A percentile compares a stretch with the other conserved stretches of the same genome.
Evolutionary conservation across 2,329 filamentous ascomycete genomes (phyloP).

Genomic region (Ophiostoma novo-ulmi): DNA sequence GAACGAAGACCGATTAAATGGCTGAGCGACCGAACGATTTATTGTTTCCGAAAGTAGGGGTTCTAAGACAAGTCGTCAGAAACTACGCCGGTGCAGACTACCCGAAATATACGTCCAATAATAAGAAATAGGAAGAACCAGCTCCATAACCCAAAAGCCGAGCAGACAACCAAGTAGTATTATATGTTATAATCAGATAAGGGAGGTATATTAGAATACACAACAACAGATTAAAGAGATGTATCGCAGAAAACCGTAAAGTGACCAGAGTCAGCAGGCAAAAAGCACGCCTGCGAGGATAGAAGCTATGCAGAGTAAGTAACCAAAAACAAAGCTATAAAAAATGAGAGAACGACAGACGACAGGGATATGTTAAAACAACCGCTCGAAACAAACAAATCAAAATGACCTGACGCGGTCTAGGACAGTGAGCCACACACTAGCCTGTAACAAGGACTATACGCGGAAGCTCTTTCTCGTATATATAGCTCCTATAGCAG

Average conservation of each 20-base stretch:
- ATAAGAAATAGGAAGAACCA: too few species aligned
- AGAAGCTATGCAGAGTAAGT: background rate
- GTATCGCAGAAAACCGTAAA: background rate
- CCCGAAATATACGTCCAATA: too few species aligned
- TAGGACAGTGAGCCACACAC: background rate
- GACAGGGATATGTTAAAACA: constrained; percentile 3
- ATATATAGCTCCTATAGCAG: background rate
- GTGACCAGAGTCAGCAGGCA: background rate
- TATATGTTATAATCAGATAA: background rate
- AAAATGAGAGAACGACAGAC: background rate
- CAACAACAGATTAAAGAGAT: constrained; percentile 7
- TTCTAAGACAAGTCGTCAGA: too few species aligned
- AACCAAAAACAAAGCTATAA: background rate
- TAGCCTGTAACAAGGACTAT: background rate
- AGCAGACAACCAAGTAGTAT: background rate
- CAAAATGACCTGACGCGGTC: background rate
- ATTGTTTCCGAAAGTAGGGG: too few species aligned
- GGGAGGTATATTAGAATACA: background rate
- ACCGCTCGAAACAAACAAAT: constrained; percentile 13
- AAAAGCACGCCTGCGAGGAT: background rate
- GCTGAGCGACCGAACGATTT: too few species aligned
- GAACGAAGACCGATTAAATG: too few species aligned
- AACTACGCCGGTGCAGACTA: too few species aligned
- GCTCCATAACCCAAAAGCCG: too few species aligned
- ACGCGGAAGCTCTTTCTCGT: constrained; percentile 1